Percentiles rank a stretch among this genome's conserved stretches.
Conservation (phyloP, 2,329 filamentous ascomycete genomes). For the Talaromyces sp. region DNA sequence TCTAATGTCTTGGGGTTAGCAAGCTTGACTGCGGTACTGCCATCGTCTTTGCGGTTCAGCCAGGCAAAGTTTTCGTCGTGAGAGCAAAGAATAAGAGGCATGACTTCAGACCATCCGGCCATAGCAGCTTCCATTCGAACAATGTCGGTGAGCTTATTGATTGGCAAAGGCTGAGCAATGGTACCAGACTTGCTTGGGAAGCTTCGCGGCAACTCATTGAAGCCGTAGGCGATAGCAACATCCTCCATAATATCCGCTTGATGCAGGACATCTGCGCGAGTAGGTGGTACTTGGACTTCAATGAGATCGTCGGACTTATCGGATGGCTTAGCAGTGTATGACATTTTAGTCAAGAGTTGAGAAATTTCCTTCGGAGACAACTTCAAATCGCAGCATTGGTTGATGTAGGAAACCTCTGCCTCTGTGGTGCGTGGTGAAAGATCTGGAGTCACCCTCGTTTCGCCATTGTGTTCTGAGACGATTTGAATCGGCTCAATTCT, state of each 20-base stretch:
- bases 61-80: constrained; percentile 97
- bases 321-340: constrained; percentile 73
- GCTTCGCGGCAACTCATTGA: constrained; percentile 86
- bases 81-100: constrained; percentile 93
- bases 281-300: constrained; percentile 78
- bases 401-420: constrained; percentile 89
- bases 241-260: constrained; percentile 99
- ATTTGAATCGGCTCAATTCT: constrained; percentile 85
- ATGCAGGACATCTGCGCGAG: constrained; percentile 89
- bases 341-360: constrained; percentile 81
- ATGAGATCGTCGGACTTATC: constrained; percentile 62
- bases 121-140: constrained; percentile 83
- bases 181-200: constrained; percentile 82
- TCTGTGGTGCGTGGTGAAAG: constrained; percentile 69
- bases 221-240: constrained; percentile 91
- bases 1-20: constrained; percentile 90
- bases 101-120: constrained; percentile 92
- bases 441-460: constrained; percentile 75
- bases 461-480: constrained; percentile 81
- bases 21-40: constrained; percentile 72
- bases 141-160: constrained; percentile 95
- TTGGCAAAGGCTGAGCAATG: constrained; percentile 75
- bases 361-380: constrained; percentile 71
- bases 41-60: constrained; percentile 86
- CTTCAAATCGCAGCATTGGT: constrained; percentile 78